A percentile compares a stretch with the other conserved stretches of the same genome.
Conservation (phyloP, 768 basidiomycete species). For the Hygrophorus russula region DNA sequence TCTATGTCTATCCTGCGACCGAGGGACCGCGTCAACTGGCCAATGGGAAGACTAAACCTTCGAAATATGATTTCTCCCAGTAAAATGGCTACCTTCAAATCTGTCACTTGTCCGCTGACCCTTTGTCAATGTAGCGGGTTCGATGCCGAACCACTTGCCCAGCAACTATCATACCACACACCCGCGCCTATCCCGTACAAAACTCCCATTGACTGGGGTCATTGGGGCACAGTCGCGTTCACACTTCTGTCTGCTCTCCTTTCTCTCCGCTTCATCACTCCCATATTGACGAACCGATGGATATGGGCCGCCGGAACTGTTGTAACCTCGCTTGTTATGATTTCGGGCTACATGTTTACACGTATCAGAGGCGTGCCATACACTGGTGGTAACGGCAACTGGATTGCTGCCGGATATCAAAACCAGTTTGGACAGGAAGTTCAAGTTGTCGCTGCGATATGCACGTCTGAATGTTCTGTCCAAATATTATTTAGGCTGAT, state of each 20-base stretch:
- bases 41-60: constrained; percentile 40
- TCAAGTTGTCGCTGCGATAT: constrained; percentile 74
- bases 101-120: background rate
- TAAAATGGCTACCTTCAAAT: constrained; percentile 21
- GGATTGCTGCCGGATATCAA: constrained; percentile 84
- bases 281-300: constrained; percentile 65
- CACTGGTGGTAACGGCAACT: constrained; percentile 48
- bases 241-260: constrained; percentile 38
- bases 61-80: constrained; percentile 73
- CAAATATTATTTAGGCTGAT: background rate
- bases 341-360: constrained; percentile 92
- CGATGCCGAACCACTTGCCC: constrained; percentile 64
- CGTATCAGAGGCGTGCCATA: constrained; percentile 79
- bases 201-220: constrained; percentile 66
- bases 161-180: constrained; percentile 62
- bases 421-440: constrained; percentile 92
- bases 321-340: constrained; percentile 68
- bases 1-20: constrained; percentile 63
- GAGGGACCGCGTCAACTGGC: constrained; percentile 58
- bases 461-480: constrained; percentile 36
- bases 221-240: constrained; percentile 33
- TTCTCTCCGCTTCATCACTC: constrained; percentile 46
- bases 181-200: constrained; percentile 75
- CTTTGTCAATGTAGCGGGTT: constrained; percentile 55
- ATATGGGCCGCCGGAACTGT: constrained; percentile 58